These are phyloP conservation scores for Trichaptum fuscoviolaceum DNA, from an alignment of 768 basidiomycete species.

Conservation along the genomic window DNA sequence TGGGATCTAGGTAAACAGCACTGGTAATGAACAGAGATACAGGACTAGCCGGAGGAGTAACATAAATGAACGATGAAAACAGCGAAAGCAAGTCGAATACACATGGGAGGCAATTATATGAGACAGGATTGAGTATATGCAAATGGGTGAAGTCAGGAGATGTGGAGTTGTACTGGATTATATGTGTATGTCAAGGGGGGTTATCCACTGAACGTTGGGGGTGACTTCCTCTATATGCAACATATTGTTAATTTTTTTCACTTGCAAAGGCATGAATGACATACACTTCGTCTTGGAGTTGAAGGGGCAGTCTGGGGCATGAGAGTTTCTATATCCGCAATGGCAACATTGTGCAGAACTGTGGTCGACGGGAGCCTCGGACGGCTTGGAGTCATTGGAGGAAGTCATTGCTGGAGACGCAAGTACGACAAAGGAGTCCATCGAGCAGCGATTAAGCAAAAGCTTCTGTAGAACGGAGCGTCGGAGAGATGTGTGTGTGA, in stretches of 20 bases:
- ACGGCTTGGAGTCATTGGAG: neutral
- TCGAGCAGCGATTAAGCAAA: neutral
- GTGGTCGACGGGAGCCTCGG: constrained; percentile 31
- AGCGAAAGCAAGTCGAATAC: neutral
- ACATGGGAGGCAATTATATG: neutral
- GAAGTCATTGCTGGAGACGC: neutral
- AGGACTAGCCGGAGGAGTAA: neutral
- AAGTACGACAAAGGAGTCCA: neutral
- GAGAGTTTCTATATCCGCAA: constrained; percentile 63
- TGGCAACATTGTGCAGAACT: constrained; percentile 73
- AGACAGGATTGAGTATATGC: neutral
- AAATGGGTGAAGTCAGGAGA: neutral
- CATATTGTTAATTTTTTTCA: too few species aligned
- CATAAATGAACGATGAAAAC: neutral
- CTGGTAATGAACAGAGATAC: neutral
- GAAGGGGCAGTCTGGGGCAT: constrained; percentile 61
- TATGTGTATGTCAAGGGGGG: too few species aligned
- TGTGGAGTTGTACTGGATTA: too few species aligned
- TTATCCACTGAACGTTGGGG: too few species aligned
- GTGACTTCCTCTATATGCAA: too few species aligned
- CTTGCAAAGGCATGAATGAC: neutral
- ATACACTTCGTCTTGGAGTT: constrained; percentile 17
- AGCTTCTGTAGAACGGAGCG: neutral
- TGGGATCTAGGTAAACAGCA: neutral
- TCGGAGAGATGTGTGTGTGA: neutral